A percentile compares a stretch with the other conserved stretches of the same genome.
Conservation (phyloP, 352 stramenopile genomes). For the Globisporangium radiosum region DNA sequence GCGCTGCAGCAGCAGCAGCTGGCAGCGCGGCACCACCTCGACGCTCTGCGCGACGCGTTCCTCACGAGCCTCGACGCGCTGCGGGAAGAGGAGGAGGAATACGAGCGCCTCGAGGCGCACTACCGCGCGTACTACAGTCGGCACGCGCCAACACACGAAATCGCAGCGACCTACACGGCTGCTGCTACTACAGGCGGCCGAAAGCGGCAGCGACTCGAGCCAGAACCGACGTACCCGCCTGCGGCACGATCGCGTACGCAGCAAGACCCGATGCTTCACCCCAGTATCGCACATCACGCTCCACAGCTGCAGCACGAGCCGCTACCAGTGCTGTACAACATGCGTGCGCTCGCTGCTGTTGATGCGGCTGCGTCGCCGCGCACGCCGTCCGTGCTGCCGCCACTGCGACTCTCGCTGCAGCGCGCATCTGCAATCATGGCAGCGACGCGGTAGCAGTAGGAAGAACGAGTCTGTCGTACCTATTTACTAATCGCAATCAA, state of each 20-base stretch:
- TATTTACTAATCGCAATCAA: too few relatives aligned
- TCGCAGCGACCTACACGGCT: too few relatives aligned
- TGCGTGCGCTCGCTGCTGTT: background rate
- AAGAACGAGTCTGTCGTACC: background rate
- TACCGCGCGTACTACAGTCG: constrained; percentile 5
- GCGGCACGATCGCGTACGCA: background rate
- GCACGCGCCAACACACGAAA: background rate
- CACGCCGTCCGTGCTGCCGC: background rate
- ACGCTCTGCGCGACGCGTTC: constrained; percentile 31
- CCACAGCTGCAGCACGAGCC: background rate
- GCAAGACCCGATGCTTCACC: background rate
- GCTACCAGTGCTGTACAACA: background rate
- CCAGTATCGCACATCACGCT: background rate
- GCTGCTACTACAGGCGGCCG: background rate
- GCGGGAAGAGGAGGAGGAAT: constrained; percentile 27
- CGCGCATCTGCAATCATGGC: constrained; percentile 7
- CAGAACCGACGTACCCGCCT: background rate
- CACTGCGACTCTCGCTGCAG: constrained; percentile 4
- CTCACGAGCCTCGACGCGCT: constrained; percentile 50
- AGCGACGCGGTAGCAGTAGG: background rate
- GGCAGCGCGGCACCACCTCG: constrained; percentile 26
- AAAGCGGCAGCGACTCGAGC: background rate
- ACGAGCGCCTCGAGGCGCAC: constrained; percentile 6
- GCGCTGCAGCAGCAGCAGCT: constrained; percentile 18
- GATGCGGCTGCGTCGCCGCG: background rate